Conservation (phyloP, 1,139 yeast genomes). For the Yamadazyma oceani region DNA sequence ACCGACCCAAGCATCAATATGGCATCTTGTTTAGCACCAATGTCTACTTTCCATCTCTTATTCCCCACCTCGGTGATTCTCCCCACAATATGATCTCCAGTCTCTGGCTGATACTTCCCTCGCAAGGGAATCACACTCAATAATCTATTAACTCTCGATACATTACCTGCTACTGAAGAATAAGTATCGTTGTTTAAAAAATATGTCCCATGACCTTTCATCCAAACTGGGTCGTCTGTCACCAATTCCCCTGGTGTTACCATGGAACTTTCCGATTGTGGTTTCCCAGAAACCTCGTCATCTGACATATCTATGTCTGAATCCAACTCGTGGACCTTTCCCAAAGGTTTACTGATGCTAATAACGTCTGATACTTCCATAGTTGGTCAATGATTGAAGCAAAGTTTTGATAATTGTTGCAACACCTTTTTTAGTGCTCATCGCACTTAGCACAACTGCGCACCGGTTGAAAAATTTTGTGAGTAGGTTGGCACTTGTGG, state of each 20-base stretch:
- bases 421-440: conserved; percentile 6
- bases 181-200: conserved; percentile 69
- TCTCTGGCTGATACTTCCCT: conserved; percentile 88
- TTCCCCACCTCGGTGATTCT: conserved; percentile 92
- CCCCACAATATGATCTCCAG: conserved; percentile 96
- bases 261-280: conserved; percentile 22
- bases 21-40: conserved; percentile 92
- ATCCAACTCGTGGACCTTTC: conserved; percentile 16
- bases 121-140: conserved; percentile 83
- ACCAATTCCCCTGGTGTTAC: conserved; percentile 98
- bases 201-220: conserved; percentile 98
- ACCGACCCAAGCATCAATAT: conserved; percentile 92
- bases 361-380: conserved; percentile 36
- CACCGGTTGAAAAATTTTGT: conserved; percentile 1
- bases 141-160: conserved; percentile 81
- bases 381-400: background rate
- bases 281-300: conserved; percentile 16
- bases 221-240: conserved; percentile 95
- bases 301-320: conserved; percentile 38
- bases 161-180: conserved; percentile 90
- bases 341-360: conserved; percentile 36
- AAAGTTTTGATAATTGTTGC: background rate
- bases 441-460: conserved; percentile 5
- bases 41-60: conserved; percentile 95
- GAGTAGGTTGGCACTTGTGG: background rate